These are phyloP conservation scores for Periconia sp. DNA, from an alignment of 2,329 filamentous ascomycete genomes.

Conservation along the genomic window DNA sequence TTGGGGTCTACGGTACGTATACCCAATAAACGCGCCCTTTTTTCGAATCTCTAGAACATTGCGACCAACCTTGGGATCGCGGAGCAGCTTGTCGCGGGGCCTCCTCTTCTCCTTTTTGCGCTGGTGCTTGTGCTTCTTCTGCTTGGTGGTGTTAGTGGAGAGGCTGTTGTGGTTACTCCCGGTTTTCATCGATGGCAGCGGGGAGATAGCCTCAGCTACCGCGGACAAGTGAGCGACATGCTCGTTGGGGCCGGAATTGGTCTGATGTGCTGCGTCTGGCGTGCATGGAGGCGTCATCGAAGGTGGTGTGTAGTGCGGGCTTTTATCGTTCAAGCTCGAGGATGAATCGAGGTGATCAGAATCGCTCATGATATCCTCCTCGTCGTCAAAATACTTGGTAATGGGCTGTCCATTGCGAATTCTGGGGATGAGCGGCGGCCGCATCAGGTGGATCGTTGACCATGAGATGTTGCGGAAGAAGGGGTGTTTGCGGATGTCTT, in stretches of 20 bases:
- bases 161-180: too few relatives aligned
- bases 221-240: neutral
- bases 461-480: slow-evolving; percentile 83
- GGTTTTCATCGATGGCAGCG: too few relatives aligned
- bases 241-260: neutral
- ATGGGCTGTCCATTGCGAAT: slow-evolving; percentile 56
- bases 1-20: slow-evolving; percentile 70
- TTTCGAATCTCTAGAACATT: slow-evolving; percentile 80
- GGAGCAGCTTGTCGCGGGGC: slow-evolving; percentile 79
- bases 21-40: slow-evolving; percentile 82
- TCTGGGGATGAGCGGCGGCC: slow-evolving; percentile 78
- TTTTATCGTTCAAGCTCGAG: slow-evolving; percentile 29
- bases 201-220: too few relatives aligned
- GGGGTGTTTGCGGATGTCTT: slow-evolving; percentile 84
- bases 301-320: too few relatives aligned
- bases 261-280: too few relatives aligned
- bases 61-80: slow-evolving; percentile 68
- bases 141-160: too few relatives aligned
- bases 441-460: slow-evolving; percentile 69
- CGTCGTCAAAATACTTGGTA: slow-evolving; percentile 89
- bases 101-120: slow-evolving; percentile 72
- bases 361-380: slow-evolving; percentile 62
- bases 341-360: slow-evolving; percentile 37
- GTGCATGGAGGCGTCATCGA: too few relatives aligned
- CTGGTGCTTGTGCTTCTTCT: slow-evolving; percentile 24